phyloP scores from a whole-genome alignment of 2,329 filamentous ascomycete genomes.

The Fusarium miscanthi region DNA sequence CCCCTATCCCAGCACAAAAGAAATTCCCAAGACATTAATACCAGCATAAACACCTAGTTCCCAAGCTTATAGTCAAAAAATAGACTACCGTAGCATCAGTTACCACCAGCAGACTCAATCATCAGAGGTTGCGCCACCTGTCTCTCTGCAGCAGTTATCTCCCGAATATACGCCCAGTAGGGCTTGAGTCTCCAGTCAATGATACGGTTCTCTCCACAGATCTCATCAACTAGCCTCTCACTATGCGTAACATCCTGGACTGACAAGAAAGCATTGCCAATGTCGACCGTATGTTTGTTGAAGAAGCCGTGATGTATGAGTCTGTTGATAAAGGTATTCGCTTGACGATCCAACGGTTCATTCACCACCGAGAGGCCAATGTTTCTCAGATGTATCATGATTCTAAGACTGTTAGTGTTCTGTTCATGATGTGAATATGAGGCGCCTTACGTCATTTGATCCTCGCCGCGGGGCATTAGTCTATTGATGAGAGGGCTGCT shows the following conservation, averaged over 20 bases:
- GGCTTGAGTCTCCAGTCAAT: neutral
- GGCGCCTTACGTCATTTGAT: too few species aligned
- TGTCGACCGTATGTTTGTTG: neutral
- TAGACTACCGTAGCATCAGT: neutral
- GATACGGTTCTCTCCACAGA: neutral
- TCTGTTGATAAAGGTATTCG: rapidly evolving
- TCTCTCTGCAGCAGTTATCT: neutral
- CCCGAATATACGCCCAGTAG: neutral
- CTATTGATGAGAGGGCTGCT: neutral
- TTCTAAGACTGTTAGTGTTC: neutral
- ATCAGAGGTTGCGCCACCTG: neutral
- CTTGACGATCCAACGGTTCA: neutral
- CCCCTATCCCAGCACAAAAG: neutral
- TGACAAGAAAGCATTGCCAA: neutral
- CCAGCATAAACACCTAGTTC: neutral
- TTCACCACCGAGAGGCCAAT: neutral
- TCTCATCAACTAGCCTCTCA: rapidly evolving
- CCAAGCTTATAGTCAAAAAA: neutral
- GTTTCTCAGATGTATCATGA: rapidly evolving
- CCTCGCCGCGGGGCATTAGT: too few species aligned
- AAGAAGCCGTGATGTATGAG: neutral
- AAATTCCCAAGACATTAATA: rapidly evolving
- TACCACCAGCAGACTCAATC: too few species aligned
- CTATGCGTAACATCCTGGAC: neutral
- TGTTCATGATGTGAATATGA: rapidly evolving